phyloP scores from a whole-genome alignment of 108 stramenopile genomes.

The Pseudonitzschia multistriata region DNA sequence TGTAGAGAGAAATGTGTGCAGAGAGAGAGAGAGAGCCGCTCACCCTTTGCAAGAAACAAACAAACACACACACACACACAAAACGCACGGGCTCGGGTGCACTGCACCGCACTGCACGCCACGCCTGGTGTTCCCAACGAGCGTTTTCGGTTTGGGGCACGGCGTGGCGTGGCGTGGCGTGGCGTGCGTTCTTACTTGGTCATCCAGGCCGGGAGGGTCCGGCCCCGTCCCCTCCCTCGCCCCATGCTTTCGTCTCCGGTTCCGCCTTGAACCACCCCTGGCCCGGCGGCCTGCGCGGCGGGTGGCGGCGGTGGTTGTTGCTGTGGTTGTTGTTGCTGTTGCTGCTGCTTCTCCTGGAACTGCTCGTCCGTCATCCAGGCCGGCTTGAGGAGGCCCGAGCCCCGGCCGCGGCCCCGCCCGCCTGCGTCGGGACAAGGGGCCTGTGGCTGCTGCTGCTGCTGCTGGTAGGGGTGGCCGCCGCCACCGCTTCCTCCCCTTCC shows the following conservation, averaged over 20 bases:
- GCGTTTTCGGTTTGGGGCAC: no score
- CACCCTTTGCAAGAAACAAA: no score
- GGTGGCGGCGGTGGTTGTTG: background rate
- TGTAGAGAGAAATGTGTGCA: no score
- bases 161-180: background rate
- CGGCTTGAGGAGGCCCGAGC: slow-evolving; percentile 26
- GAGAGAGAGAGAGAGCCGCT: no score
- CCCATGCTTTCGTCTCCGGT: slow-evolving; percentile 28
- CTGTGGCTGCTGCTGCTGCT: background rate
- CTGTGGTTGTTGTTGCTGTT: background rate
- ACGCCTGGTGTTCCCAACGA: no score
- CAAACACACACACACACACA: no score
- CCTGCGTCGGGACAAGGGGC: background rate
- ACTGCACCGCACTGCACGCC: no score
- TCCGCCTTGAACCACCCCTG: background rate
- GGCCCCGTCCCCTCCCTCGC: slow-evolving; percentile 35
- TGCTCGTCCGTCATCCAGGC: slow-evolving; percentile 40
- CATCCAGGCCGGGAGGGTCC: slow-evolving; percentile 47
- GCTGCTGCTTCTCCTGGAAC: background rate
- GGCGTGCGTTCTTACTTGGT: slow-evolving; percentile 28
- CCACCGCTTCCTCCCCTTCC: background rate
- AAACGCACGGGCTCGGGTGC: no score
- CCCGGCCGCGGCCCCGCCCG: slow-evolving; percentile 45
- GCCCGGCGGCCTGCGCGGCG: background rate
- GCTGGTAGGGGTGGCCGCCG: background rate